Base-by-base conservation (phyloP, 139 green algal genomes). In the Chloropicon primus region DNA sequence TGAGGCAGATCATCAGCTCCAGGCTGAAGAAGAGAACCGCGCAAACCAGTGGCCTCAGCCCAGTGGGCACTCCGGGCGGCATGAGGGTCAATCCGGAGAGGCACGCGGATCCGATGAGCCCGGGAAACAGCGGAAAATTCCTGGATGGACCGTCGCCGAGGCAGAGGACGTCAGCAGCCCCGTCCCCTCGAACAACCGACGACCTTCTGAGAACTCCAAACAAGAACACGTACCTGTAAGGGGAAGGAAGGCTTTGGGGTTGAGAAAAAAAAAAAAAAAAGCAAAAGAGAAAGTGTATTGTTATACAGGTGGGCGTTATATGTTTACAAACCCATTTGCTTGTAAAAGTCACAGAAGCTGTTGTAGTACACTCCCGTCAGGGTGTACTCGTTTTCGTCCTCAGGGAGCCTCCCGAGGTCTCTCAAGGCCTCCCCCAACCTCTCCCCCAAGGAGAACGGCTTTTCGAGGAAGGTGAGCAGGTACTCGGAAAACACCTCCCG, bases 1-100 rank as follows among this genome's bases (percentile, higher is more conserved):
- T 75, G 25, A 27, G 72, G 26, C 72, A 75, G 72, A 28, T 75
- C 72, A 75, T 75, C 72, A 41, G 25, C 72, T 75, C 72, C 5
- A 75, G 26, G 72, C 25, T 75, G 41, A 62, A 62, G 41, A 62
- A 62, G 41, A 5, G 41, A 5, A 62, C 17, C 10, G 10, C 5
- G 10, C 41, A 62, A 5, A 5, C 5, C 10, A 5, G 17, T 17
- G 41, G 41, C 41, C 17, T 17, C 41, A 62, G 41, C 41, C 41
- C 41, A 5, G 5, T 62, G 41, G 41, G 41, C 41, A 62, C 41
- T 17, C 41, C 41, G 5, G 41, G 41, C 41, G 41, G 41, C 41
- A 17, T 17, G 41, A 62, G 41, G 41, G 41, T 62, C 10, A 62
- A 62, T 62, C 41, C 41, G 41, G 41, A n/a, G 41, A 5, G 41